Conservation (phyloP, 1,284 basidiomycete genomes). For the Cronartium quercuum region DNA sequence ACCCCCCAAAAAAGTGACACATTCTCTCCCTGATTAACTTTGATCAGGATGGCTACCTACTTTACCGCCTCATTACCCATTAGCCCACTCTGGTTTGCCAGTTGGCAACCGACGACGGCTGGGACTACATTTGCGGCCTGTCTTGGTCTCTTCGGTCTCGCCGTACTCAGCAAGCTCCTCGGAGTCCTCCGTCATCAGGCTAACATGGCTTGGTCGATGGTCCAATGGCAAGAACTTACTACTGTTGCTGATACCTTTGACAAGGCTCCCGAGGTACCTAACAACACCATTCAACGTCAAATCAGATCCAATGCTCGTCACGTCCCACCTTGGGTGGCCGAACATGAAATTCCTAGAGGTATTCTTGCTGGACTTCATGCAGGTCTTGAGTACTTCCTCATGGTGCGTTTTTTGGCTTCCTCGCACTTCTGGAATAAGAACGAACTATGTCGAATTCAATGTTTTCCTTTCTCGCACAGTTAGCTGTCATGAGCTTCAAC, state of each 20-base stretch:
- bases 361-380: conserved; percentile 19
- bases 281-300: background rate
- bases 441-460: background rate
- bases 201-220: conserved; percentile 17
- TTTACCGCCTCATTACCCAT: conserved; percentile 10
- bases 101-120: conserved; percentile 9
- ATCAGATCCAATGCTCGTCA: background rate
- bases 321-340: conserved; percentile 6
- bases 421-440: background rate
- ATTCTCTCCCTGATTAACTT: background rate
- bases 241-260: background rate
- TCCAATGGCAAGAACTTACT: conserved; percentile 12
- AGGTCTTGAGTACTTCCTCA: conserved; percentile 27
- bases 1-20: no score
- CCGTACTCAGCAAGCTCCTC: conserved; percentile 9
- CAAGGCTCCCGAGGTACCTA: background rate
- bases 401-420: conserved; percentile 1
- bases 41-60: conserved; percentile 11
- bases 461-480: conserved; percentile 2
- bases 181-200: conserved; percentile 26
- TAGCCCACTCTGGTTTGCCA: conserved; percentile 27
- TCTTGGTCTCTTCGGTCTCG: conserved; percentile 22
- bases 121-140: conserved; percentile 29
- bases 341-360: conserved; percentile 26
- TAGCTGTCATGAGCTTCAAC: conserved; percentile 36